These are phyloP conservation scores for Phaffia australis DNA, from an alignment of 768 basidiomycete genomes.

Conservation along the genomic window DNA sequence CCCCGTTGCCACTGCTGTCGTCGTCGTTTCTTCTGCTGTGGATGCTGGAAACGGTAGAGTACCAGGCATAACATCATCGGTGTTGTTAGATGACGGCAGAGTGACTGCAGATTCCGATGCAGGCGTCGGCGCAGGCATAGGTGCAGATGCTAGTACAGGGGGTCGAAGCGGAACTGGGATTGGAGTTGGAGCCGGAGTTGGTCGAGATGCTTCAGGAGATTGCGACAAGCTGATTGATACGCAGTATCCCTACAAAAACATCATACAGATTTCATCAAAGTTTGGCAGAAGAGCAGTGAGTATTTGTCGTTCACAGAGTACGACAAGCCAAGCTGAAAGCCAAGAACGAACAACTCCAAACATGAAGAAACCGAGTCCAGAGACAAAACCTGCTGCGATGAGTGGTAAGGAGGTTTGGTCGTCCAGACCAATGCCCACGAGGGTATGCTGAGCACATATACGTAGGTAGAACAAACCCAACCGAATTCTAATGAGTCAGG, in stretches of 20 bases:
- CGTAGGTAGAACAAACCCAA: background rate
- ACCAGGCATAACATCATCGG: slow-evolving; percentile 10
- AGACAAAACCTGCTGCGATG: slow-evolving; percentile 17
- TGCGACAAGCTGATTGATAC: slow-evolving; percentile 7
- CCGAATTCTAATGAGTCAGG: background rate
- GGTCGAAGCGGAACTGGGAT: background rate
- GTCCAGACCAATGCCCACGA: slow-evolving; percentile 20
- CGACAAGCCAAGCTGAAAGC: background rate
- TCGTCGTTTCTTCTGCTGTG: background rate
- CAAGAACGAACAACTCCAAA: slow-evolving; percentile 10
- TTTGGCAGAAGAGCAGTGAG: background rate
- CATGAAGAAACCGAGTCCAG: slow-evolving; percentile 2
- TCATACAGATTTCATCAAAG: background rate
- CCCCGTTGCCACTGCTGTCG: background rate
- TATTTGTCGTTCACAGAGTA: background rate
- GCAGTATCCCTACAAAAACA: slow-evolving; percentile 2
- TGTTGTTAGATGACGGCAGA: background rate
- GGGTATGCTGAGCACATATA: slow-evolving; percentile 2
- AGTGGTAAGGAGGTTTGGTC: slow-evolving; percentile 4
- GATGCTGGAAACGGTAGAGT: background rate
- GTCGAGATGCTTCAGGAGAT: background rate
- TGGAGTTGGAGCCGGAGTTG: background rate
- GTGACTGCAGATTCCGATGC: background rate
- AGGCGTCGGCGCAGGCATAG: background rate
- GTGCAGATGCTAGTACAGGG: background rate